Conservation (phyloP, 306 rosid species). For the Albizia julibrissin region DNA sequence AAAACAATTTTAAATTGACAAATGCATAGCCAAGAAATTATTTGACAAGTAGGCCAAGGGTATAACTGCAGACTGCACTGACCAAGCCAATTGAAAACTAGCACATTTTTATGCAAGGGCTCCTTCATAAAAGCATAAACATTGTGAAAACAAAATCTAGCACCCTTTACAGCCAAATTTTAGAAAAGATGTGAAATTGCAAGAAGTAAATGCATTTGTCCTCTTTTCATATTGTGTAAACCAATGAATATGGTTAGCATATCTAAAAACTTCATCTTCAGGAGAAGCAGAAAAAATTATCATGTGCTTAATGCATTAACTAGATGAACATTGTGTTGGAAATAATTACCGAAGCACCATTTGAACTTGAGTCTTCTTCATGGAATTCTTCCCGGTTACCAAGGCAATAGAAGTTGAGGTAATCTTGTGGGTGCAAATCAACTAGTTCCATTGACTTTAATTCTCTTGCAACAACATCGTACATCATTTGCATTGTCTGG, state of each 20-base stretch:
- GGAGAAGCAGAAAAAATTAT: constrained; percentile 21
- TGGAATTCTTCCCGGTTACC: constrained; percentile 73
- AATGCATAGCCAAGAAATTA: not conserved
- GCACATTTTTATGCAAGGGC: not conserved
- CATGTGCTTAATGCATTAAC: constrained; percentile 9
- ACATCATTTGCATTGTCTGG: constrained; percentile 92
- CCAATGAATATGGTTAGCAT: constrained; percentile 14
- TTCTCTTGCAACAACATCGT: constrained; percentile 60
- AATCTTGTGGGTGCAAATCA: constrained; percentile 62
- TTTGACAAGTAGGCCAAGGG: not conserved
- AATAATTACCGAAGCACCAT: constrained; percentile 59
- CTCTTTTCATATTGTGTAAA: not conserved
- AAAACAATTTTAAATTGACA: not conserved
- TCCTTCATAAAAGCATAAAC: not conserved
- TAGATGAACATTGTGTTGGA: constrained; percentile 8
- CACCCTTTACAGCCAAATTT: not conserved
- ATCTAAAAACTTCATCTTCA: constrained; percentile 22
- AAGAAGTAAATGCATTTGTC: constrained; percentile 9
- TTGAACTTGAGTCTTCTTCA: constrained; percentile 41
- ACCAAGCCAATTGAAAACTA: not conserved
- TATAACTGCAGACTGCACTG: not conserved
- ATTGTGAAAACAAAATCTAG: not conserved
- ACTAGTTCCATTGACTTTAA: constrained; percentile 52
- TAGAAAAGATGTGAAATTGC: not conserved
- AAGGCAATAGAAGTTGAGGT: constrained; percentile 94